Base-by-base conservation (phyloP, 2,329 filamentous ascomycete species). In the Fusarium falciforme region DNA sequence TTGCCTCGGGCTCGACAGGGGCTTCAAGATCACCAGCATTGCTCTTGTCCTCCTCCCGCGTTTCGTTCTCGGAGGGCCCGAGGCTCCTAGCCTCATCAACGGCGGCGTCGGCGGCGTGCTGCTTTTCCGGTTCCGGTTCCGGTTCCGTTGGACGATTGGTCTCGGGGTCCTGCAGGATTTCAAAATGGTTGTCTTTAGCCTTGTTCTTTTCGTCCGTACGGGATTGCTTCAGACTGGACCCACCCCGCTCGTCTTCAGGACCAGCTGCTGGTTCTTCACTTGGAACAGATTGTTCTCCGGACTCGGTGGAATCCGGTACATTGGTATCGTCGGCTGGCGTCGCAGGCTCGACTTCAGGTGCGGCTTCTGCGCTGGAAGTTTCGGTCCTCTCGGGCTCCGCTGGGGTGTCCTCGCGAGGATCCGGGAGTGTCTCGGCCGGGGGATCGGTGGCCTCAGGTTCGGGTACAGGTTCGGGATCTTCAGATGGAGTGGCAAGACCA, bases 131-230 rank as follows among this genome's bases (percentile, higher is more conserved):
- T 57, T 71, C 73, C 75, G 75, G 73, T 67, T 70, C 73, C 72
- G 73, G 72, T 69, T 79, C 73, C 70, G 73, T 66, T 71, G 67
- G 70, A 67, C 65, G 67, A 27, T 66, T 71, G 62, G 67, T 74
- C 67, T 81, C 69, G 67, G 77, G 70, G 73, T 80, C 76, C 76
- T 81, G 77, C 72, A 74, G 70, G 67, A 71, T 69, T 73, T 77
- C 69, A 78, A 73, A 74, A 73, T 78, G 79, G 68, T 71, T 70
- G 71, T 79, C 72, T 76, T 82, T 80, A 79, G 79, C 73, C 71
- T 78, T 79, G 63, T 82, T 82, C 67, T 82, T 79, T 67, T 82
- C 81, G 67, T 80, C 77, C 67, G 80, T 81, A 68, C 81, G 77
- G 61, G 79, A 77, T 66, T 69, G 71, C 67, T 77, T 79, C 47